Base-by-base conservation (phyloP, 2,329 filamentous ascomycete species). In the Aspergillus amoenus region DNA sequence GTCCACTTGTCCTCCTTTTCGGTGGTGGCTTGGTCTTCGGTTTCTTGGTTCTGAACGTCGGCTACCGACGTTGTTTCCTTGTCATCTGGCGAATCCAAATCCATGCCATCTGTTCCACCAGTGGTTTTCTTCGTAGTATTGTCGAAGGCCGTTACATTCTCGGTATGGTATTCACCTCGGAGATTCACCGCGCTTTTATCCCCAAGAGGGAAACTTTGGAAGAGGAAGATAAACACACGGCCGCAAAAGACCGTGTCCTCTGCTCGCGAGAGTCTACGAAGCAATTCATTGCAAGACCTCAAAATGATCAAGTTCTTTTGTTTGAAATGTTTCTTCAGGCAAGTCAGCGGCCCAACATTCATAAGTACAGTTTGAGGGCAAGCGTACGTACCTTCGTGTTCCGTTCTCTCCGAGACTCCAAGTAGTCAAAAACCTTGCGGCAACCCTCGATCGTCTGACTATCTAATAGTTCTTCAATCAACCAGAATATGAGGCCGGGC, bases 211-310 rank as follows among this genome's bases (percentile, higher is more conserved):
- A 99, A 97, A 73, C 92, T 96, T 73, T 99, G 94, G 74, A 97
- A 99, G 70, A 99, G 85, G 74, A 97, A 99, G 62, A 99, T 97
- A 74, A 97, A 97, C 24, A 99, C 94, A 40, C 94, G 85, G 15
- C 94, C 94, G 69, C 94, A 99, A 71, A 99, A 99, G 0, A 95
- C 92, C 0, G 94, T 95, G 73, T 99, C 94, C 72, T 97, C 93
- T 4, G 94, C 93, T 56, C 94, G 86, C n/a, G 94, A 97, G 2
- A 99, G 82, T 45, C 94, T 85, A 37, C 93, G 87, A n/a, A 99
- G 81, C 15, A 99, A 81, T 76, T 97, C 94, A 73, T 97, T 99
- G 76, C 94, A 99, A 59, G 89, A 90, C 68, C 94, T 84, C n/a
- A 99, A 79, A 63, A 97, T 94, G 56, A 96, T 87, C 42, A 97